phyloP scores from a whole-genome alignment of 345 rosid species.

The Tarenaya hassleriana region DNA sequence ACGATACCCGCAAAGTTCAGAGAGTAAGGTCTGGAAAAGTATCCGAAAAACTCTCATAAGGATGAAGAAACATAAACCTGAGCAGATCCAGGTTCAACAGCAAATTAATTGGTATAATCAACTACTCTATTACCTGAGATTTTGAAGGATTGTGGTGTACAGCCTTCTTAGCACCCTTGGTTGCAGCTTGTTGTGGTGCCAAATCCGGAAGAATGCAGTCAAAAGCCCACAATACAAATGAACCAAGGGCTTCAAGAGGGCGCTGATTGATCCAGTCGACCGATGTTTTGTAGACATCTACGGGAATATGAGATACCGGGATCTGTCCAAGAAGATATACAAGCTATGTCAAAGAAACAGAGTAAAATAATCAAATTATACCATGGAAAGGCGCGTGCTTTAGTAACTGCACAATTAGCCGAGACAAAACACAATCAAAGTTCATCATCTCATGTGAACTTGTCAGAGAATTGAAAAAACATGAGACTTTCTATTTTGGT shows the following conservation, averaged over 20 bases:
- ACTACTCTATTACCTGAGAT: slow-evolving; percentile 41
- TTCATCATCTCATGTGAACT: neutral
- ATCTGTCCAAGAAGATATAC: slow-evolving; percentile 42
- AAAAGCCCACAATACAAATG: slow-evolving; percentile 57
- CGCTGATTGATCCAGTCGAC: slow-evolving; percentile 65
- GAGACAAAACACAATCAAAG: neutral
- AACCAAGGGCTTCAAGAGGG: slow-evolving; percentile 49
- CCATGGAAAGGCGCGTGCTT: neutral
- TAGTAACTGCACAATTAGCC: neutral
- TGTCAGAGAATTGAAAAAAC: neutral
- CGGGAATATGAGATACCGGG: slow-evolving; percentile 56
- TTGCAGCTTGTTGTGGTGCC: slow-evolving; percentile 40
- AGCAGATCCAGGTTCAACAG: too few species aligned
- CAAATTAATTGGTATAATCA: neutral
- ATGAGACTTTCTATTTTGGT: too few species aligned
- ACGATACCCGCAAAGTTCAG: neutral
- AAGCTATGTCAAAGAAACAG: slow-evolving; percentile 1
- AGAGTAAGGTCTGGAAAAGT: too few species aligned
- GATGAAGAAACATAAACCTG: too few species aligned
- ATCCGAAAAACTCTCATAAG: too few species aligned
- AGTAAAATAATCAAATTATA: neutral
- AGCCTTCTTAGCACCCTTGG: slow-evolving; percentile 55
- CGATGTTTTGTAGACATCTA: slow-evolving; percentile 57
- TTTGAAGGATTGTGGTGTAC: slow-evolving; percentile 52
- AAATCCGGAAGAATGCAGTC: slow-evolving; percentile 58